Conservation (phyloP, 805 yeast genomes). For the Hanseniaspora guilliermondii region DNA sequence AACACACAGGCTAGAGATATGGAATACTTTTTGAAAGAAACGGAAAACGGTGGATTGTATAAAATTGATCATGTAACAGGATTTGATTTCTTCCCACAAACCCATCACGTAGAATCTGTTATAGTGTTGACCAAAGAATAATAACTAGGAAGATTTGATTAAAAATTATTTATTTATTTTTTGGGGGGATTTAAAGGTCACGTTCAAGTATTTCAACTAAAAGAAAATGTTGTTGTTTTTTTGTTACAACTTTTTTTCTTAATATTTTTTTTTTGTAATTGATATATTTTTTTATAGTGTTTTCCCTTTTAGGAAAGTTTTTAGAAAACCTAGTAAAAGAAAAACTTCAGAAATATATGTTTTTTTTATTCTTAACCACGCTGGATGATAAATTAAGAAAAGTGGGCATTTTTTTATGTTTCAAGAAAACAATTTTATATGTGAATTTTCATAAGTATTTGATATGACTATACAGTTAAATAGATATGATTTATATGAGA, state of each 20-base stretch:
- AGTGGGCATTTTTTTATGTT: no score
- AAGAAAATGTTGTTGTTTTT: not conserved
- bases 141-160: not conserved
- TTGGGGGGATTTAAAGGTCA: not conserved
- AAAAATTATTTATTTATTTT: not conserved
- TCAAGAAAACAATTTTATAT: no score
- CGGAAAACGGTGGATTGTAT: constrained; percentile 51
- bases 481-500: no score
- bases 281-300: not conserved
- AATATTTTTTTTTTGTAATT: not conserved
- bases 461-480: no score
- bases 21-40: constrained; percentile 62
- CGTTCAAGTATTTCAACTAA: not conserved
- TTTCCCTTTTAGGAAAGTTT: not conserved
- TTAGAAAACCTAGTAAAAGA: no score
- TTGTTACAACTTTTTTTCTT: not conserved
- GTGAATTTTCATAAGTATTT: no score
- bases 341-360: no score
- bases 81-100: constrained; percentile 92
- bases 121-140: constrained; percentile 44
- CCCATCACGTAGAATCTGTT: constrained; percentile 83
- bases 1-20: constrained; percentile 95
- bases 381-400: no score
- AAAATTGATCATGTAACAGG: constrained; percentile 75
- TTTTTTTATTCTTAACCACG: no score